Evolutionary conservation across 805 yeast genomes (phyloP).

Genomic region (Saturnispora ahearnii): DNA sequence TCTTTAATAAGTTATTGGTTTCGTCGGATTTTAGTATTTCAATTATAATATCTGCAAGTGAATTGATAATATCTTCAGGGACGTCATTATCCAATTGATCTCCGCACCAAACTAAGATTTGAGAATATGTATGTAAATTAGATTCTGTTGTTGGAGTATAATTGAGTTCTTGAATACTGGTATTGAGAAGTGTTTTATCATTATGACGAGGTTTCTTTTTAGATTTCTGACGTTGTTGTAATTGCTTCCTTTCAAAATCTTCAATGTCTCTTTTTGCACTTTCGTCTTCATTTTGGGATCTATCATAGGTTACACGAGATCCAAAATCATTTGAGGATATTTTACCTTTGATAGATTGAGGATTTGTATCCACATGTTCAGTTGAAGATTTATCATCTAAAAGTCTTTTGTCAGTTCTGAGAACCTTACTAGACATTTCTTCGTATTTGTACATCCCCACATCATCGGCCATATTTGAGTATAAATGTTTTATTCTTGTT

Average conservation of each 20-base stretch:
- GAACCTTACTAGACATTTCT: slow-evolving; percentile 72
- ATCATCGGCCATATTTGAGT: slow-evolving; percentile 9
- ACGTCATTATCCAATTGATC: slow-evolving; percentile 55
- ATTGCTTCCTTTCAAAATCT: slow-evolving; percentile 7
- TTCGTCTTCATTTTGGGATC: slow-evolving; percentile 15
- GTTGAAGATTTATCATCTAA: slow-evolving; percentile 33
- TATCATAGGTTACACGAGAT: slow-evolving; percentile 19
- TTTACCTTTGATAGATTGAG: slow-evolving; percentile 64
- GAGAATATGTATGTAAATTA: slow-evolving; percentile 43
- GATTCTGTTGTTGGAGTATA: slow-evolving; percentile 57
- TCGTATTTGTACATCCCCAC: slow-evolving; percentile 43
- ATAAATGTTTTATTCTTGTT: not conserved
- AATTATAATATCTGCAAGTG: slow-evolving; percentile 61
- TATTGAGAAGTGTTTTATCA: slow-evolving; percentile 25
- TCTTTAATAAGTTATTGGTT: slow-evolving; percentile 34
- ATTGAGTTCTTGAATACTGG: slow-evolving; percentile 38
- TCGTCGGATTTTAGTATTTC: slow-evolving; percentile 44
- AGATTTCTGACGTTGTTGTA: not conserved
- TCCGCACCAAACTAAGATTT: slow-evolving; percentile 52
- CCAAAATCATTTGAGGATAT: slow-evolving; percentile 65
- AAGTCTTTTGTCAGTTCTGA: slow-evolving; percentile 47
- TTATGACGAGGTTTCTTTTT: slow-evolving; percentile 10
- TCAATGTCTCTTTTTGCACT: slow-evolving; percentile 10
- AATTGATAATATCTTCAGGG: slow-evolving; percentile 61
- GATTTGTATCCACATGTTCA: slow-evolving; percentile 49